phyloP scores from a whole-genome alignment of 208 protist species.

The Trypanosoma platydactyli region DNA sequence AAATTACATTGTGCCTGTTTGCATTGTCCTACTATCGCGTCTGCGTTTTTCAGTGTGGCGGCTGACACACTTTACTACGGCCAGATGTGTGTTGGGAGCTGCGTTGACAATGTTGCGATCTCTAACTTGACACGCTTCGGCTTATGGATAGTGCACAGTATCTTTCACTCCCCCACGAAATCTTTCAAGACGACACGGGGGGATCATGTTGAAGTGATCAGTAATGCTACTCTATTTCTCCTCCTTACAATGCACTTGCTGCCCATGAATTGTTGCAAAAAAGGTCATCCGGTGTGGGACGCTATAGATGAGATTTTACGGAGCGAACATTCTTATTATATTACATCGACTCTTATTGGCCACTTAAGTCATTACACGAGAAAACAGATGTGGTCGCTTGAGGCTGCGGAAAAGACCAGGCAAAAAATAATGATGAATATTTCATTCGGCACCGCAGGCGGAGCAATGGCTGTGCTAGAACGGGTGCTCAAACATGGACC shows the following conservation, averaged over 20 bases:
- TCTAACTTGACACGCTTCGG: slow-evolving; percentile 9
- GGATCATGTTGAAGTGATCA: slow-evolving; percentile 13
- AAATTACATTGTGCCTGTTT: slow-evolving; percentile 29
- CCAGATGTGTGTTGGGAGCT: not conserved
- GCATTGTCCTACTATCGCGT: slow-evolving; percentile 57
- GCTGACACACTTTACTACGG: slow-evolving; percentile 59
- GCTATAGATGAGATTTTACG: slow-evolving; percentile 7
- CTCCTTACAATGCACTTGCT: slow-evolving; percentile 15
- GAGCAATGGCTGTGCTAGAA: slow-evolving; percentile 12
- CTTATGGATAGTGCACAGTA: slow-evolving; percentile 1
- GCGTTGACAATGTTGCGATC: not conserved
- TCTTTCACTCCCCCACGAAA: slow-evolving; percentile 8
- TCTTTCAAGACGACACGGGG: slow-evolving; percentile 6
- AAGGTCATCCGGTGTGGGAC: slow-evolving; percentile 7
- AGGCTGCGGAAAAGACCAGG: slow-evolving; percentile 6
- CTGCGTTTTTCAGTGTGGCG: slow-evolving; percentile 48
- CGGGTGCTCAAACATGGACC: not conserved
- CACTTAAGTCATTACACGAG: slow-evolving; percentile 19
- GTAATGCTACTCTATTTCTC: slow-evolving; percentile 13
- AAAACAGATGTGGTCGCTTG: slow-evolving; percentile 16
- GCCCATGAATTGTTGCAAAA: not conserved
- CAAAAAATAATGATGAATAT: slow-evolving; percentile 1
- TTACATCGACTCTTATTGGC: slow-evolving; percentile 20
- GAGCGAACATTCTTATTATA: not conserved
- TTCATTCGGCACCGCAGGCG: slow-evolving; percentile 7